Conservation (phyloP, 805 yeast species). For the Pichia occidentalis region DNA sequence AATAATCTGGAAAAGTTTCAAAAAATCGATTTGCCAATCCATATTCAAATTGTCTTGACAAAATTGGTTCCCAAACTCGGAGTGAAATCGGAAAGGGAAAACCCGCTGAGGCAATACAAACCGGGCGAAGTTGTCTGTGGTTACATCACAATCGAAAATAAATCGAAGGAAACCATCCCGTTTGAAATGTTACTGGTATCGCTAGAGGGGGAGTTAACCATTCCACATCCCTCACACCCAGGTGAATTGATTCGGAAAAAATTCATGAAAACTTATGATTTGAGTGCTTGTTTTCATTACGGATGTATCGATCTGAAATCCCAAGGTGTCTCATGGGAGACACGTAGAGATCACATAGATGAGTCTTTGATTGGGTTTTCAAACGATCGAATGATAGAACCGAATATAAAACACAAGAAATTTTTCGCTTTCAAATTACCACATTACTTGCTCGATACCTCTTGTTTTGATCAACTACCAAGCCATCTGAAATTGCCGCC, state of each 20-base stretch:
- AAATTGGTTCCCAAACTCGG: slow-evolving; percentile 32
- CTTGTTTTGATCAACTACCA: slow-evolving; percentile 38
- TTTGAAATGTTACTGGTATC: slow-evolving; percentile 60
- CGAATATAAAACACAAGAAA: slow-evolving; percentile 46
- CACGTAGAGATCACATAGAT: slow-evolving; percentile 19
- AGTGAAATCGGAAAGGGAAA: slow-evolving; percentile 23
- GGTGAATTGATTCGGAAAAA: slow-evolving; percentile 20
- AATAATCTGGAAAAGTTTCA: slow-evolving; percentile 26
- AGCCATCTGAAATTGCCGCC: slow-evolving; percentile 36
- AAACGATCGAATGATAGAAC: slow-evolving; percentile 37
- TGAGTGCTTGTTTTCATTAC: slow-evolving; percentile 45
- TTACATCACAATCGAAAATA: slow-evolving; percentile 39
- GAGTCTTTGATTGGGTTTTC: slow-evolving; percentile 35
- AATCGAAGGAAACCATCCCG: slow-evolving; percentile 34
- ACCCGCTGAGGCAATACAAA: slow-evolving; percentile 45
- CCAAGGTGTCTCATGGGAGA: slow-evolving; percentile 7
- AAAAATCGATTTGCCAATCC: slow-evolving; percentile 21
- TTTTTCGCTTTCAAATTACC: slow-evolving; percentile 54
- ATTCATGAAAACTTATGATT: slow-evolving; percentile 44
- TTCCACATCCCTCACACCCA: slow-evolving; percentile 9
- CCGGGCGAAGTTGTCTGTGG: slow-evolving; percentile 68
- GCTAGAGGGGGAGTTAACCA: slow-evolving; percentile 43
- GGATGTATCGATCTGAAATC: slow-evolving; percentile 22
- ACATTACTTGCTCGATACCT: slow-evolving; percentile 40
- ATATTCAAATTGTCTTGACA: slow-evolving; percentile 31